Base-by-base conservation (phyloP, 768 basidiomycete species). In the Arthromyces matolae region DNA sequence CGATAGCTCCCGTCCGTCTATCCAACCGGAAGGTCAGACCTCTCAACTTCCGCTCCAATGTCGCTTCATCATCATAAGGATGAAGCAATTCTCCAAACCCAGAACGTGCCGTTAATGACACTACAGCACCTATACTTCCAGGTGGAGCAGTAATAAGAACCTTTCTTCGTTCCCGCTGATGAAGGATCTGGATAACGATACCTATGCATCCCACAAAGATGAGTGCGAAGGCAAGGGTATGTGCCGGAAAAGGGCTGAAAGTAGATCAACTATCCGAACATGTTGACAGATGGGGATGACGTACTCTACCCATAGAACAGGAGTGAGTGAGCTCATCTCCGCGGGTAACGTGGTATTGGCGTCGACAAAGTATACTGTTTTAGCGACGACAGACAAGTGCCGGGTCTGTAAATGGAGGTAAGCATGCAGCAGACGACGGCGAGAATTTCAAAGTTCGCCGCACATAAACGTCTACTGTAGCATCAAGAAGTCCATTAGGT, bases 41-140 rank as follows among this genome's bases (percentile, higher is more conserved):
- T 12, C 64, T 62, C 25, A 86, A 63, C 51, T 79, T 83, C 50
- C 66, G 59, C 36, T 70, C 67, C 25, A 86, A 64, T 4, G 66
- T 65, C 22, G 47, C 35, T 32, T 71, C 66, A 47, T 77, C 63
- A 60, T 86, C 82, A 50, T 79, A 81, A 1, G 84, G 83, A 9
- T 74, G 56, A n/a, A 86, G 63, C 10, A 81, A 69, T 32, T 81
- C 73, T 18, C 81, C 83, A 46, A 81, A 83, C 12, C 82, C 82
- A 33, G 81, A 83, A 8, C 71, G 78, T 0, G 79, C 67, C 2
- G 83, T 82, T 45, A 83, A 67, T 3, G 83, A 73, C 8, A 78
- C 66, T 25, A 77, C 68, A 8, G 75, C 63, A 5, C 79, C 84
- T 47, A 86, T 81, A 38, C 73, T 78, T 14, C 83, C 83, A 0